Percentiles rank a stretch among this genome's conserved stretches.
Conservation (phyloP, 805 yeast species). For the Clavispora vitiphila region DNA sequence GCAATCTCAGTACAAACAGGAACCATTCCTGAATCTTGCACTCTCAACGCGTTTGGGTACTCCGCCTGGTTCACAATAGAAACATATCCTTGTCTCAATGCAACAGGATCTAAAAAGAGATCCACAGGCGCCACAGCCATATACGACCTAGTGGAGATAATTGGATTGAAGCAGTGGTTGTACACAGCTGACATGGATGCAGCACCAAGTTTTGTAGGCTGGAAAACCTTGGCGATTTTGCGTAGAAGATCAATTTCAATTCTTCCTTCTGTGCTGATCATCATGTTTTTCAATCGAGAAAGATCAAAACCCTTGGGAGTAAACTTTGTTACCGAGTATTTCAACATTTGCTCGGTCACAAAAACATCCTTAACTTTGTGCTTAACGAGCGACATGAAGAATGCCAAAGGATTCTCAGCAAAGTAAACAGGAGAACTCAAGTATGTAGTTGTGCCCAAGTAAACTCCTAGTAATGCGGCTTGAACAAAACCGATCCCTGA, state of each 20-base stretch:
- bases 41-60: conserved; percentile 60
- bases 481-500: conserved; percentile 85
- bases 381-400: conserved; percentile 65
- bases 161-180: conserved; percentile 74
- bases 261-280: conserved; percentile 74
- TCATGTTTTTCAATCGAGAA: conserved; percentile 66
- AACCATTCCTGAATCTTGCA: conserved; percentile 95
- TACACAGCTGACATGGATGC: conserved; percentile 74
- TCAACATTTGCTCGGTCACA: conserved; percentile 78
- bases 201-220: conserved; percentile 57
- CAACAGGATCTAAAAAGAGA: conserved; percentile 79
- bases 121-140: conserved; percentile 86
- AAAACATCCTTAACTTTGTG: conserved; percentile 81
- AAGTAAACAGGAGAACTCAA: conserved; percentile 74
- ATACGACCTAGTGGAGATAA: conserved; percentile 80
- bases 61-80: conserved; percentile 72
- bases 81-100: conserved; percentile 84
- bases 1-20: conserved; percentile 93
- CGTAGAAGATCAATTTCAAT: conserved; percentile 61
- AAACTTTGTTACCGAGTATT: conserved; percentile 58
- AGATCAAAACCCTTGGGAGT: conserved; percentile 61
- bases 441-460: conserved; percentile 80
- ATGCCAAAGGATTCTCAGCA: conserved; percentile 66
- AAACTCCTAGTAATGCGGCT: conserved; percentile 78
- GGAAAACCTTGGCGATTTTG: conserved; percentile 56